Evolutionary conservation across 352 stramenopile species (phyloP), one percentile per base, ranked within the genome.

Genomic region (Globisporangium rhizosaccharum): DNA sequence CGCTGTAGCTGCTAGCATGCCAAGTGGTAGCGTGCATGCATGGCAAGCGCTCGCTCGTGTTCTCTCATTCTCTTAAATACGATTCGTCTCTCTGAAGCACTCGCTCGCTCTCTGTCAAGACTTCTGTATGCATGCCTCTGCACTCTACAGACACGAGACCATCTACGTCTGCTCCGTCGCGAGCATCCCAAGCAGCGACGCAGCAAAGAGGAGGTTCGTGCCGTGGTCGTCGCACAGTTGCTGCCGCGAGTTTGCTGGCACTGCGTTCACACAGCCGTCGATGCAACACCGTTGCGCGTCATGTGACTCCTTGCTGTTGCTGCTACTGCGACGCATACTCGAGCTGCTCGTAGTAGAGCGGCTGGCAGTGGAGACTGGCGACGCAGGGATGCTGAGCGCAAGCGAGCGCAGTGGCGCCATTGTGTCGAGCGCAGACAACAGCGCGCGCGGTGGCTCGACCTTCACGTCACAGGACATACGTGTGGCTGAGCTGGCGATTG

Each of bases 121-220:
- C n/a, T n/a, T n/a, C n/a, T 53, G 41, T 28, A 4, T 57, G 15
- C 23, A 49, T 18, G 37, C 20, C 12, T 15, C 10, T 47, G 26
- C 11, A 17, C 37, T 3, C 1, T 3, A 18, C 39, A 44, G 11
- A n/a, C n/a, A 26, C 8, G 17, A 10, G 8, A 6, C 23, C 10
- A 4, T 54, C 33, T 17, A 67, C 17, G 30, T 12, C 14, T 26
- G 30, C 8, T 59, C 33, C 0, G 30, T 25, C 6, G 59, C 50
- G 28, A 65, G 47, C 58, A 68, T 66, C 20, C 39, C 57, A 17
- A 68, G 46, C 17, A 68, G 33, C 30, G 62, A 68, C 7, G 57
- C 52, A 1, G 62, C 62, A 37, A 59, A 48, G 26, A 41, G 23
- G 17, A 66, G 15, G 41, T 58, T 62, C 41, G 52, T 58, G 30